These are phyloP conservation scores for Thalassiosira profunda DNA, from an alignment of 108 stramenopile genomes.

Conservation along the genomic window DNA sequence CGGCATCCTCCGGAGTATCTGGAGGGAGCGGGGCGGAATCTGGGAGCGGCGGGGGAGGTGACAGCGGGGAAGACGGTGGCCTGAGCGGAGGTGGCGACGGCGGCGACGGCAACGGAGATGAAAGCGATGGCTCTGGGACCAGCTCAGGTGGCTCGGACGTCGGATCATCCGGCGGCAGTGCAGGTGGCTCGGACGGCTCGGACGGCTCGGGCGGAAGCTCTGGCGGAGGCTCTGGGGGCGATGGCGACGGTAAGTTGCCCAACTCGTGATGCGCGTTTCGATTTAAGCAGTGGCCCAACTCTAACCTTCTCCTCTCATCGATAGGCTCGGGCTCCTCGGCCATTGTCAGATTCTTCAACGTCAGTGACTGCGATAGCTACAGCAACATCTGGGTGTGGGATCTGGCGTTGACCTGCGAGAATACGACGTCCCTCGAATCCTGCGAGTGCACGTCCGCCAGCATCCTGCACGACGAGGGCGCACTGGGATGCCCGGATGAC, in stretches of 20 bases:
- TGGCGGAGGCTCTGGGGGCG: neutral
- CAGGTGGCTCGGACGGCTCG: neutral
- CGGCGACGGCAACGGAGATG: neutral
- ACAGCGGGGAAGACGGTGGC: neutral
- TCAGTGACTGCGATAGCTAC: slow-evolving; percentile 60
- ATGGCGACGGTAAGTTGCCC: neutral
- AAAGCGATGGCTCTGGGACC: neutral
- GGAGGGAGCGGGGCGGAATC: neutral
- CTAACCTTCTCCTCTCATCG: neutral
- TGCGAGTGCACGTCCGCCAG: slow-evolving; percentile 67
- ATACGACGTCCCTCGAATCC: slow-evolving; percentile 19
- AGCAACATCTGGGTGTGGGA: slow-evolving; percentile 73
- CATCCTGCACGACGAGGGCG: slow-evolving; percentile 46
- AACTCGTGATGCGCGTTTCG: neutral
- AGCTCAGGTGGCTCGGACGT: neutral
- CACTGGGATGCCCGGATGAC: slow-evolving; percentile 49
- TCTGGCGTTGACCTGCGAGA: slow-evolving; percentile 58
- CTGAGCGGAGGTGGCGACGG: neutral
- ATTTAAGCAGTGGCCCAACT: neutral
- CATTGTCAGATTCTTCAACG: slow-evolving; percentile 38
- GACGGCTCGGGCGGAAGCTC: neutral
- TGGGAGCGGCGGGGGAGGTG: neutral
- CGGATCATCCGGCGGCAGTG: slow-evolving; percentile 1
- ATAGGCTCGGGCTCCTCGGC: neutral
- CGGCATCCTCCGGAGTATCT: neutral